phyloP scores from a whole-genome alignment of 2,329 filamentous ascomycete genomes.

The Colletotrichum siamense region DNA sequence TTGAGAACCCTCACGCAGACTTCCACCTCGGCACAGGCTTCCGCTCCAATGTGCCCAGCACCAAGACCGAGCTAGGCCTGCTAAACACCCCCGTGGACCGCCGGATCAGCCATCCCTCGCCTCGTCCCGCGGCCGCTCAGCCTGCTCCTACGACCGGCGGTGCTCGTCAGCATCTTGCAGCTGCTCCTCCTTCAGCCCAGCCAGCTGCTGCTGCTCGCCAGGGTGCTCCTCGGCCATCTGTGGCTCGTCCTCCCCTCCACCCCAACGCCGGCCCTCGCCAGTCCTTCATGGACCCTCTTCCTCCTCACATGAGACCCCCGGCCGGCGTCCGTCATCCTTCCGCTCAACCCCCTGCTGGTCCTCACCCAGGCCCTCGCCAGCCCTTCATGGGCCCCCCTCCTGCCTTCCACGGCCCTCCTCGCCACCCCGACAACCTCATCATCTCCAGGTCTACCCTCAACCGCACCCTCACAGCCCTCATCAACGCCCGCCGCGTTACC shows the following conservation, averaged over 20 bases:
- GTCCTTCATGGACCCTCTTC: no score
- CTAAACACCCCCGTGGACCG: background rate
- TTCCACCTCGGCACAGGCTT: background rate
- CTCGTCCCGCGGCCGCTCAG: background rate
- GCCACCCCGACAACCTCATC: background rate
- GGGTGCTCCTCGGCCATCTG: no score
- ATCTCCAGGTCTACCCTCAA: background rate
- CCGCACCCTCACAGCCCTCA: background rate
- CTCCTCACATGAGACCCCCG: background rate
- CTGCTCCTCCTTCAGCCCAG: background rate
- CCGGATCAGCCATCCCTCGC: background rate
- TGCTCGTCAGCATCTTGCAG: no score
- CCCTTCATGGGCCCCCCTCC: background rate
- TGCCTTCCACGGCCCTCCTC: background rate
- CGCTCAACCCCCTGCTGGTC: accelerated
- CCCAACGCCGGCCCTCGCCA: no score
- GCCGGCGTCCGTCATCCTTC: background rate
- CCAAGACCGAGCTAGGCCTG: background rate
- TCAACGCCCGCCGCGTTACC: accelerated
- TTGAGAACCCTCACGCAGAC: background rate
- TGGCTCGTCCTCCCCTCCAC: accelerated
- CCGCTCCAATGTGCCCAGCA: background rate
- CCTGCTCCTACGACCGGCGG: background rate
- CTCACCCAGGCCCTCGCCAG: accelerated
- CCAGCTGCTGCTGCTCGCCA: background rate